Evolutionary conservation across 1,284 basidiomycete species (phyloP), one percentile per base, ranked within the genome.

Genomic region (Ustilago cynodontis): DNA sequence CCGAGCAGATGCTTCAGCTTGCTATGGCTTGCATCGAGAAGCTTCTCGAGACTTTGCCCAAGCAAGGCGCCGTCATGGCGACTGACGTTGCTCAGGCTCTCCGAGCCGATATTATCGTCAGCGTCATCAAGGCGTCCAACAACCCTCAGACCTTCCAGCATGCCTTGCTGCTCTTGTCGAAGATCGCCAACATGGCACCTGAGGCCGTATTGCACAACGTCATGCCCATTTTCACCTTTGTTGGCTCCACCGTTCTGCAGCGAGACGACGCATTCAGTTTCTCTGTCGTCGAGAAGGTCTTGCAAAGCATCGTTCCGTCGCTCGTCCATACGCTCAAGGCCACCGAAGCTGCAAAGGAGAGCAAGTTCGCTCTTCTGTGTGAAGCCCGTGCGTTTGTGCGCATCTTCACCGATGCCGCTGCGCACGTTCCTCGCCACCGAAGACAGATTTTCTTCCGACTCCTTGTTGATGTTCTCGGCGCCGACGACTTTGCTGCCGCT

Each of bases 191-290:
- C 33, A 88, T 98, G 50, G 91, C 92, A 0, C 95, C 95, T 0
- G 94, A 96, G 67, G 92, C 93, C 9, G 94, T 97, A 16, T 88
- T 98, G 31, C 94, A 94, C 85, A 95, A 97, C 81, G 90, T 98
- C 69, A 98, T 99, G 94, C 95, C 97, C 7, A 92, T 99, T 65
- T 98, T 99, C 88, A 98, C 96, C 0, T 99, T 98, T 88, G 98
- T 99, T 92, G 96, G 97, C 29, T 93, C 94, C 9, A 94, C 94
- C 68, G 92, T 98, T 24, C 92, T 99, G 87, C 95, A 98, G 86
- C 90, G 95, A 51, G 97, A 99, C 83, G 97, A 99, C 85, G 91
- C 93, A 0, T 96, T 95, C 87, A 96, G 93, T 84, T 95, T 98
- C 88, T 91, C 91, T 31, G 95, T 99, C 5, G 93, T 99, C 13